Conservation (phyloP, 2,329 filamentous ascomycete species). For the Cephalotrichum gorgonifer region DNA sequence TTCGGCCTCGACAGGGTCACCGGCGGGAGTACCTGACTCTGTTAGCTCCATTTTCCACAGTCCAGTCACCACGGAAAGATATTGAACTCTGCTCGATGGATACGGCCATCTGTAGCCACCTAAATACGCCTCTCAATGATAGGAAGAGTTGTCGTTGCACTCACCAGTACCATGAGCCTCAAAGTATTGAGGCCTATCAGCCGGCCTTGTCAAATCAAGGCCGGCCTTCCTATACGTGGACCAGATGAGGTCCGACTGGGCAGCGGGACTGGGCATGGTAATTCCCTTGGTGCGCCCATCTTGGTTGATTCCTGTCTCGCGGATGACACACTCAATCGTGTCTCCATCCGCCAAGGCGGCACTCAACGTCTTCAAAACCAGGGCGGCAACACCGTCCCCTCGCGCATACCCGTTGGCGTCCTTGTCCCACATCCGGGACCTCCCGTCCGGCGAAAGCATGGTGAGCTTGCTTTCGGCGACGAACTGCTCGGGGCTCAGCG, state of each 20-base stretch:
- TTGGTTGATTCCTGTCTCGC: slow-evolving; percentile 20
- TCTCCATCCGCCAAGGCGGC: slow-evolving; percentile 31
- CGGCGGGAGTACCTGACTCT: slow-evolving; percentile 16
- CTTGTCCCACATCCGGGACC: no score
- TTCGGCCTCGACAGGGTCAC: slow-evolving; percentile 16
- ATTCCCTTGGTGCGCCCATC: slow-evolving; percentile 30
- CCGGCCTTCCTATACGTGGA: slow-evolving; percentile 16
- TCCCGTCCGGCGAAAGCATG: no score
- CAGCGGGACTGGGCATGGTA: slow-evolving; percentile 21
- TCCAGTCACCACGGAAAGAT: no score
- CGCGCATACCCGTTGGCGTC: slow-evolving; percentile 30
- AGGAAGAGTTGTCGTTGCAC: no score
- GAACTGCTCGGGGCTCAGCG: not conserved
- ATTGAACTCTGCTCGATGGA: no score
- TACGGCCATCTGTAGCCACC: no score
- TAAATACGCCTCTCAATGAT: no score
- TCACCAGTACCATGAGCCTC: slow-evolving; percentile 20
- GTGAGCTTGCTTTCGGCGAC: no score
- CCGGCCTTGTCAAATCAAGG: slow-evolving; percentile 11
- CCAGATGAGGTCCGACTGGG: slow-evolving; percentile 21
- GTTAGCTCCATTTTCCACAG: no score
- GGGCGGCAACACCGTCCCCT: slow-evolving; percentile 26
- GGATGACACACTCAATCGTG: slow-evolving; percentile 22
- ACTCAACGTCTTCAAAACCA: slow-evolving; percentile 28
- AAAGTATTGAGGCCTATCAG: no score